Evolutionary conservation across 1,284 basidiomycete species (phyloP).

Genomic region (Leccinum fuscescens): DNA sequence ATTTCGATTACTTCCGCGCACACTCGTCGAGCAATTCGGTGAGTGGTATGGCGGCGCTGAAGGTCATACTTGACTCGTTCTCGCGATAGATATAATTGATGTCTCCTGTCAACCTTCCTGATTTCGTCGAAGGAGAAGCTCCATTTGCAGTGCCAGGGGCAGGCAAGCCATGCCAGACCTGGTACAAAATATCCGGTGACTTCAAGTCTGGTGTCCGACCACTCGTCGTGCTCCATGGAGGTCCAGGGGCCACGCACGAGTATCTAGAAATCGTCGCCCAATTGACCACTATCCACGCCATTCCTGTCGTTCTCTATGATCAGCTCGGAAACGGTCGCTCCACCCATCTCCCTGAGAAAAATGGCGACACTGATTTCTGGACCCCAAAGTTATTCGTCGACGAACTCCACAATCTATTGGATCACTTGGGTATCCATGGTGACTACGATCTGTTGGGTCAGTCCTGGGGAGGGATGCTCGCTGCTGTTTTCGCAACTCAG

Average conservation of each 20-base stretch:
- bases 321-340: conserved; percentile 47
- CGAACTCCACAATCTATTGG: conserved; percentile 46
- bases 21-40: conserved; percentile 2
- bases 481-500: conserved; percentile 35
- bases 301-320: conserved; percentile 49
- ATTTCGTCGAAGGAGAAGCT: conserved; percentile 26
- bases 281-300: conserved; percentile 29
- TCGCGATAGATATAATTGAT: conserved; percentile 17
- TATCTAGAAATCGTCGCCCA: conserved; percentile 39
- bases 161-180: conserved; percentile 41
- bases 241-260: conserved; percentile 40
- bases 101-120: conserved; percentile 20
- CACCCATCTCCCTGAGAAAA: conserved; percentile 45
- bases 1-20: background rate
- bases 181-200: conserved; percentile 45
- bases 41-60: background rate
- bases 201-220: conserved; percentile 34
- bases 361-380: conserved; percentile 41
- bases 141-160: conserved; percentile 26
- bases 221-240: conserved; percentile 46
- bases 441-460: conserved; percentile 45
- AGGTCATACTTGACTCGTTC: background rate
- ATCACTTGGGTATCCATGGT: conserved; percentile 37
- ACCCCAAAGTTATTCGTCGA: conserved; percentile 44
- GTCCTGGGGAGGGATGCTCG: conserved; percentile 54